Conservation (phyloP, 139 green algal species). For the Mychonastes homosphaera region DNA sequence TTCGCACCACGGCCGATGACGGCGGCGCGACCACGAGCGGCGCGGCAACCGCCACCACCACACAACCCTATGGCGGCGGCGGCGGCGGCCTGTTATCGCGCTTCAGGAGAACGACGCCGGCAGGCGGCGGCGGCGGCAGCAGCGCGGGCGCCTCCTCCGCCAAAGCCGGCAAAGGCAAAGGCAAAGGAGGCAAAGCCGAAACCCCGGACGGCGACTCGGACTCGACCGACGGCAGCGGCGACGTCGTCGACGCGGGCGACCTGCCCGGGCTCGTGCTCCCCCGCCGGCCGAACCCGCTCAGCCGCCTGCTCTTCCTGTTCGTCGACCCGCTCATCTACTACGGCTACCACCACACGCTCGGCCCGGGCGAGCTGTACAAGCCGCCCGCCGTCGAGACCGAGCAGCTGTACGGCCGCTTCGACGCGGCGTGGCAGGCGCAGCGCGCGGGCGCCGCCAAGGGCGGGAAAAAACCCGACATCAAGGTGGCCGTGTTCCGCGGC, state of each 20-base stretch:
- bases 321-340: slow-evolving; percentile 18
- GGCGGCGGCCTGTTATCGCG: too few relatives aligned
- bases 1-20: too few relatives aligned
- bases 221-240: too few relatives aligned
- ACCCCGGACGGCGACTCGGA: neutral
- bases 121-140: too few relatives aligned
- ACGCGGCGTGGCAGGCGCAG: slow-evolving; percentile 17
- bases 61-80: neutral
- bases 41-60: neutral
- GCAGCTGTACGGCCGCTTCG: slow-evolving; percentile 13
- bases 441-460: neutral
- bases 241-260: neutral
- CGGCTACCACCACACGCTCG: slow-evolving; percentile 10
- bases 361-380: slow-evolving; percentile 7
- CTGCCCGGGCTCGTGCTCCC: neutral
- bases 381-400: slow-evolving; percentile 13
- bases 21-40: too few relatives aligned
- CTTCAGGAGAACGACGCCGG: too few relatives aligned
- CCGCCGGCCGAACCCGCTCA: slow-evolving; percentile 3
- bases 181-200: neutral
- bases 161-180: neutral
- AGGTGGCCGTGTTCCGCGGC: slow-evolving; percentile 21
- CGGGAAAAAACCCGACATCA: slow-evolving; percentile 15
- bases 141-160: too few relatives aligned
- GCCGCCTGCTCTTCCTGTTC: slow-evolving; percentile 18